A percentile compares a stretch with the other conserved stretches of the same genome.
Evolutionary conservation across 495 filamentous ascomycete species (phyloP).

Genomic region (Annulohypoxylon bovei): DNA sequence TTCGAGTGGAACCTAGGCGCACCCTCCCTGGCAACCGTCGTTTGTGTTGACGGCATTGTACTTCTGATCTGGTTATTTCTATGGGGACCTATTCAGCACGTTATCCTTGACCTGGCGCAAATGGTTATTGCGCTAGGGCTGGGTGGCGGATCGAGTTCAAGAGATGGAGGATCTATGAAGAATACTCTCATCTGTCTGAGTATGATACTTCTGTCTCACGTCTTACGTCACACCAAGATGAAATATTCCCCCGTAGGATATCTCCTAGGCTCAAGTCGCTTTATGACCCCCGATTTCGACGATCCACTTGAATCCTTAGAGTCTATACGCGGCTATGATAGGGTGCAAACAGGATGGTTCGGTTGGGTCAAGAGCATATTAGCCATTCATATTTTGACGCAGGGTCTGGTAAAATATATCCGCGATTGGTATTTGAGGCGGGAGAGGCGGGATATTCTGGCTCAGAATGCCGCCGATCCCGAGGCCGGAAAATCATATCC

Average conservation of each 20-base stretch:
- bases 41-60: conserved; percentile 83
- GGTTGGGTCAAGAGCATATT: conserved; percentile 69
- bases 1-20: conserved; percentile 64
- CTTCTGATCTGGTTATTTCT: conserved; percentile 88
- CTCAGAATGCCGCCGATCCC: conserved; percentile 56
- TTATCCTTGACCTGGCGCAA: conserved; percentile 93
- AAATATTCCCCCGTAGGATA: conserved; percentile 55
- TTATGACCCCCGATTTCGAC: conserved; percentile 51
- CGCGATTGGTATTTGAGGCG: conserved; percentile 67
- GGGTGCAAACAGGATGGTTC: conserved; percentile 56
- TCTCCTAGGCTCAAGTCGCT: conserved; percentile 54
- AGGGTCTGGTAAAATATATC: conserved; percentile 73
- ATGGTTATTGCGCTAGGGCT: conserved; percentile 94
- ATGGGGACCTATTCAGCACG: conserved; percentile 86
- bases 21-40: conserved; percentile 81
- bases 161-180: conserved; percentile 74
- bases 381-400: conserved; percentile 89
- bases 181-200: conserved; percentile 76
- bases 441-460: conserved; percentile 59
- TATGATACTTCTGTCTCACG: conserved; percentile 79
- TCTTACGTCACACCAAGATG: conserved; percentile 65
- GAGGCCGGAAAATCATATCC: conserved; percentile 58
- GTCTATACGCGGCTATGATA: conserved; percentile 54
- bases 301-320: conserved; percentile 54
- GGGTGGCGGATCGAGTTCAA: conserved; percentile 85